Percentiles rank a stretch among this genome's conserved stretches.
These are phyloP conservation scores for Ajuga reptans DNA, from an alignment of 305 asterid genomes.

Conservation along the genomic window DNA sequence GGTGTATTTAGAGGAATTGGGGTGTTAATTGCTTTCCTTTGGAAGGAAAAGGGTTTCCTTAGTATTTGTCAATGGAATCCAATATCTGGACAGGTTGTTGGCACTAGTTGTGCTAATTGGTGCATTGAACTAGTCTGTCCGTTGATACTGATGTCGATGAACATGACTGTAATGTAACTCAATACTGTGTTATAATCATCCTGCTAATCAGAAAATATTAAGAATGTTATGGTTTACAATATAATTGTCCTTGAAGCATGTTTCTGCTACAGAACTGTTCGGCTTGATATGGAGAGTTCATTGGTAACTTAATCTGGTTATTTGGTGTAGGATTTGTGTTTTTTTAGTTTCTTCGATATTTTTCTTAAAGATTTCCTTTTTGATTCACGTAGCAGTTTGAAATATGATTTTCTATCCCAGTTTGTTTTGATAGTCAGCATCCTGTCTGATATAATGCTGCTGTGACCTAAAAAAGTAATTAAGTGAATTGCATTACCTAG, in stretches of 20 bases:
- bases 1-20: too few relatives aligned
- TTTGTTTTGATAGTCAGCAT: not conserved
- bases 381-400: too few relatives aligned
- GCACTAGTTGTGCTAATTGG: not conserved
- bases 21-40: not conserved
- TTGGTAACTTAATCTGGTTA: not conserved
- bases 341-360: not conserved
- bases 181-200: constrained; percentile 31
- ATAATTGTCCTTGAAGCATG: not conserved
- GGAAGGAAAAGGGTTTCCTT: not conserved
- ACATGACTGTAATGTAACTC: constrained; percentile 32
- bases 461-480: not conserved
- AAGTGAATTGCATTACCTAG: not conserved
- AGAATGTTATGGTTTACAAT: not conserved
- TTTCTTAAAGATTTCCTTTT: too few relatives aligned
- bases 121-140: constrained; percentile 20
- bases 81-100: not conserved
- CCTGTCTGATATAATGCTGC: not conserved
- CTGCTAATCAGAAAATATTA: not conserved
- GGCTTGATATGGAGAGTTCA: not conserved
- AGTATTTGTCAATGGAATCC: not conserved
- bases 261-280: not conserved
- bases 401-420: not conserved
- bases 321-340: not conserved
- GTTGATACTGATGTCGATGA: constrained; percentile 19